Base-by-base conservation (phyloP, 2,329 filamentous ascomycete genomes). In the Hirsutella thompsonii region DNA sequence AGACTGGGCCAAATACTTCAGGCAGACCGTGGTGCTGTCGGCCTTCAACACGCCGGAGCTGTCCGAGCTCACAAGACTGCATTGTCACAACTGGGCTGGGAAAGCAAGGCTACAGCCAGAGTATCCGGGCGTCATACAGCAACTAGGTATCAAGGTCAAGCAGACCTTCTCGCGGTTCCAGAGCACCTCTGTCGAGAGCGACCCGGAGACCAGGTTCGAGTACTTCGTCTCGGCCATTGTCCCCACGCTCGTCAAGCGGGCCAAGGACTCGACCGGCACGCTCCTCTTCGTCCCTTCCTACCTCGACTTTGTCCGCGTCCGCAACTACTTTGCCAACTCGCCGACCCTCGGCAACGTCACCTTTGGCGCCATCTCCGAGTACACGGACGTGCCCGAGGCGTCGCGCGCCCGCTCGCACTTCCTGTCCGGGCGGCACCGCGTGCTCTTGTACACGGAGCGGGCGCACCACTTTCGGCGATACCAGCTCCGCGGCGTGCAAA, bases 391-490 rank as follows among this genome's bases (percentile, higher is more conserved):
- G 8, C 74, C 79, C 8, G 87, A 94, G 48, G 81, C 88, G 23
- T 81, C 86, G 34, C 79, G 90, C 32, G 87, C 90, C 8, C 74
- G 90, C 20, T 89, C 84, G 11, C 85, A 95, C 57, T 96, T 98
- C 62, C 66, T 87, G 48, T 83, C 69, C 32, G 92, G 89, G 5
- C 73, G 88, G 14, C 84, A 95, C 56, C 78, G 78, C 18, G 73
- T 96, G 16, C 63, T 98, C 32, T 68, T 98, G 14, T 98, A 96
- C 63, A 93, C 89, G 2, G 90, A 94, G 59, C 80, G 92, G 44
- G 85, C 89, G n/a, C 92, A 98, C 62, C 92, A 98, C 61, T 96
- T 96, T 69, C 79, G 87, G 38, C 74, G 92, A n/a, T 88, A 92
- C 55, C 74, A 76, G 49, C 71, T 98, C 41, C 74, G 78, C 29